A percentile compares a stretch with the other conserved stretches of the same genome.
Evolutionary conservation across 2,329 filamentous ascomycete species (phyloP).

Genomic region (Claviceps capensis): DNA sequence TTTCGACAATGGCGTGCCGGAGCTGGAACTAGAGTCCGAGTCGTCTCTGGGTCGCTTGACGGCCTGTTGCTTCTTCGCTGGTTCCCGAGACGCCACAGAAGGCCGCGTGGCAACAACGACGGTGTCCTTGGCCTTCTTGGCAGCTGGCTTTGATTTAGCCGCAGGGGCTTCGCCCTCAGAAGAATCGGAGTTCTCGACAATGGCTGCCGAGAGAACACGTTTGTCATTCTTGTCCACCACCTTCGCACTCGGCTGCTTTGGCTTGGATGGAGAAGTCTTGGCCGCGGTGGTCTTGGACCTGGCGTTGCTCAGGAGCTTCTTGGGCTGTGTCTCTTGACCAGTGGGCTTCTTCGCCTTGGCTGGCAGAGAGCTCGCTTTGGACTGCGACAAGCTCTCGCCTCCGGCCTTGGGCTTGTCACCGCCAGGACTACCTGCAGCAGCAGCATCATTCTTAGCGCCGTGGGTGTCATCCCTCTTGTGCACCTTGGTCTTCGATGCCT

Average conservation of each 20-base stretch:
- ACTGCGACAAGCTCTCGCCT: conserved; percentile 33
- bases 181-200: conserved; percentile 41
- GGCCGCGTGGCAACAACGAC: conserved; percentile 20
- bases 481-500: conserved; percentile 35
- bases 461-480: conserved; percentile 36
- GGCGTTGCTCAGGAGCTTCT: conserved; percentile 31
- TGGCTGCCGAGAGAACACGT: conserved; percentile 39
- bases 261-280: conserved; percentile 29
- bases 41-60: conserved; percentile 39
- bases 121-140: conserved; percentile 19
- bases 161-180: conserved; percentile 33
- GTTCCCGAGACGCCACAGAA: conserved; percentile 14
- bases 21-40: conserved; percentile 45
- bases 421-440: conserved; percentile 16
- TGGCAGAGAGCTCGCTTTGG: conserved; percentile 35
- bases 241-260: conserved; percentile 20
- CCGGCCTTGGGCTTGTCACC: conserved; percentile 18
- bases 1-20: conserved; percentile 43
- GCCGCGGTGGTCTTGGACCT: conserved; percentile 19
- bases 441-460: conserved; percentile 25
- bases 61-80: conserved; percentile 19
- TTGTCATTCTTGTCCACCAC: conserved; percentile 17
- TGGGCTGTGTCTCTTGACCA: conserved; percentile 40
- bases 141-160: conserved; percentile 16
- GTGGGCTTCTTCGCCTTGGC: conserved; percentile 43